Evolutionary conservation across 345 rosid species (phyloP), one percentile per base, ranked within the genome.

Genomic region (Salix purpurea): DNA sequence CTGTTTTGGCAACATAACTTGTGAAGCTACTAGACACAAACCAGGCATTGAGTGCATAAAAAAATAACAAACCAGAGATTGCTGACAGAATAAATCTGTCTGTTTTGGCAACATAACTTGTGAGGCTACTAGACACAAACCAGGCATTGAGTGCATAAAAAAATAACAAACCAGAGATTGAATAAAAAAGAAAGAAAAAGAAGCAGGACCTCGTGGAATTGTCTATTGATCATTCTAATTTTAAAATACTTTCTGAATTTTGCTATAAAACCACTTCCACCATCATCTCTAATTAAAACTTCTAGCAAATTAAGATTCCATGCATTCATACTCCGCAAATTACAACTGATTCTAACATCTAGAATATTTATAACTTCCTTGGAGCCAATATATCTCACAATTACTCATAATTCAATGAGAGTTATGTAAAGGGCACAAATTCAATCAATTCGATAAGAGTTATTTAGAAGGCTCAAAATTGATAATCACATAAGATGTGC

Each of bases 211-310:
- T 56, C 23, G 28, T 1, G 62, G 62, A 56, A 56, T 56, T 56
- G 62, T 56, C 28, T 56, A 23, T n/a, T 56, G 6, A 13, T 24
- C 28, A 2, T 56, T 46, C 23, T 10, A 56, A n/a, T 56, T 9
- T 9, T 4, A 56, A 56, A 56, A 56, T 21, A 21, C 23, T 21
- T 8, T 1, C 62, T 12, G 23, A 3, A 58, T n/a, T 58, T 58
- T 54, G 11, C 24, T 58, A 58, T 58, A 58, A 26, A n/a, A 56
- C 62, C 13, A 58, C 62, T 7, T 36, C 15, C 70, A 67, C 30
- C 48, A 67, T 21, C 70, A 67, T 68, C 71, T 68, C 52, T 39
- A n/a, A 39, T 68, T 24, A 46, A 67, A 19, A 68, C 52, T 68
- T 68, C 30, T 1, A 12, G 15, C 52, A 68, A n/a, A 46, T 39